A percentile compares a stretch with the other conserved stretches of the same genome.
Conservation (phyloP, 1,284 basidiomycete genomes). For the Ceratobasidium sp. region DNA sequence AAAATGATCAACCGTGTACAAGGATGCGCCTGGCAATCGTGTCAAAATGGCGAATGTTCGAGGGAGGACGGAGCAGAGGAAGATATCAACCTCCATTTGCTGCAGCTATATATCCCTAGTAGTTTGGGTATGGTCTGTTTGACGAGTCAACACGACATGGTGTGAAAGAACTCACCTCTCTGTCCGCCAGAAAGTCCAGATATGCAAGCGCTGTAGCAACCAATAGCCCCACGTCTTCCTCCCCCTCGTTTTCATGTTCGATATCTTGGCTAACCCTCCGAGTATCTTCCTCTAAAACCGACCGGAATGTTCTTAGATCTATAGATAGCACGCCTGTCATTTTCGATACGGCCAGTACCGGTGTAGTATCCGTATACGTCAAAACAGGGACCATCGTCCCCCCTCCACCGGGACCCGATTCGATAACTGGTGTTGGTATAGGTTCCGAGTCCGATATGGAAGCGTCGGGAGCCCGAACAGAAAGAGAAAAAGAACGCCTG, state of each 20-base stretch:
- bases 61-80: background rate
- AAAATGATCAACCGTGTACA: too few relatives aligned
- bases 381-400: background rate
- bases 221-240: background rate
- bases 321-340: conserved; percentile 24
- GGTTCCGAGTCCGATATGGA: background rate
- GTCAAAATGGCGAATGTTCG: background rate
- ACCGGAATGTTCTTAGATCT: background rate
- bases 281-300: background rate
- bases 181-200: conserved; percentile 20
- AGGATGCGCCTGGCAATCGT: background rate
- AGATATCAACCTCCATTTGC: conserved; percentile 17
- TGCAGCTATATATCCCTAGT: conserved; percentile 25
- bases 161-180: conserved; percentile 23
- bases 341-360: conserved; percentile 24
- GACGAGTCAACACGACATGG: background rate
- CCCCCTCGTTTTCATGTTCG: background rate
- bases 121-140: too few relatives aligned
- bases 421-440: conserved; percentile 5
- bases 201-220: conserved; percentile 19
- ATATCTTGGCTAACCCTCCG: background rate
- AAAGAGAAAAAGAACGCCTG: conserved; percentile 24
- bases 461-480: background rate
- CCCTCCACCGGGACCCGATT: background rate
- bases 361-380: conserved; percentile 27